These are phyloP conservation scores for Beta corolliflora DNA, from an alignment of 179 eudicot species.

Conservation along the genomic window DNA sequence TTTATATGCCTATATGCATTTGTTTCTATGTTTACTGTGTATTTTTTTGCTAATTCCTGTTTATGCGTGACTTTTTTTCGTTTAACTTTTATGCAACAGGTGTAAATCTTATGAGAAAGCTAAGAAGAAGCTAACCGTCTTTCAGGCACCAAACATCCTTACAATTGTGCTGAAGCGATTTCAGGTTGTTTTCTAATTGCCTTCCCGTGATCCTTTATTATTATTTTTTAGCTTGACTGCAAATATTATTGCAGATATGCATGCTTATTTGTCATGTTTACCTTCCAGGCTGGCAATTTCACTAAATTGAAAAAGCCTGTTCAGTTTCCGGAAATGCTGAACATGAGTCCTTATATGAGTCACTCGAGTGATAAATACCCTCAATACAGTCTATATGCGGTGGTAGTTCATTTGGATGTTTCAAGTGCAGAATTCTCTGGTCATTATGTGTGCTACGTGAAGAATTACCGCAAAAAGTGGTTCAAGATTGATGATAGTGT, in stretches of 20 bases:
- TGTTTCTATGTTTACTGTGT: background rate
- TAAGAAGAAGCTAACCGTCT: slow-evolving; percentile 70
- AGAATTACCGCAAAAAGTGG: slow-evolving; percentile 68
- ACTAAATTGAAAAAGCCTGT: slow-evolving; percentile 80
- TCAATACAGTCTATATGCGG: slow-evolving; percentile 77
- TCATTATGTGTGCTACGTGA: slow-evolving; percentile 89
- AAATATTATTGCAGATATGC: background rate
- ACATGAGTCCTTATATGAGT: slow-evolving; percentile 78
- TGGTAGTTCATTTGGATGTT: slow-evolving; percentile 83
- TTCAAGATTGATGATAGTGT: slow-evolving; percentile 82
- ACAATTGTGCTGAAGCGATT: slow-evolving; percentile 83
- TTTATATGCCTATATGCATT: background rate
- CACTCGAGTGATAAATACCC: slow-evolving; percentile 68
- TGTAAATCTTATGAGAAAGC: slow-evolving; percentile 91
- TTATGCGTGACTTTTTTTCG: background rate
- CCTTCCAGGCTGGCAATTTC: slow-evolving; percentile 72
- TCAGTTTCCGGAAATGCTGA: slow-evolving; percentile 68
- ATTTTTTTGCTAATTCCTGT: background rate
- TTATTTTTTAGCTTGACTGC: background rate
- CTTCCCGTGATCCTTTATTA: background rate
- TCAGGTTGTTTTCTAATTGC: slow-evolving; percentile 49
- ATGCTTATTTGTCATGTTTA: slow-evolving; percentile 5
- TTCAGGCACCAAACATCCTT: slow-evolving; percentile 89
- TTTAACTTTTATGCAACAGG: slow-evolving; percentile 35
- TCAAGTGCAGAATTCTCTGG: slow-evolving; percentile 78